Conservation (phyloP, 192 early-diverging fungal genomes). For the Entomortierella lignicola region DNA sequence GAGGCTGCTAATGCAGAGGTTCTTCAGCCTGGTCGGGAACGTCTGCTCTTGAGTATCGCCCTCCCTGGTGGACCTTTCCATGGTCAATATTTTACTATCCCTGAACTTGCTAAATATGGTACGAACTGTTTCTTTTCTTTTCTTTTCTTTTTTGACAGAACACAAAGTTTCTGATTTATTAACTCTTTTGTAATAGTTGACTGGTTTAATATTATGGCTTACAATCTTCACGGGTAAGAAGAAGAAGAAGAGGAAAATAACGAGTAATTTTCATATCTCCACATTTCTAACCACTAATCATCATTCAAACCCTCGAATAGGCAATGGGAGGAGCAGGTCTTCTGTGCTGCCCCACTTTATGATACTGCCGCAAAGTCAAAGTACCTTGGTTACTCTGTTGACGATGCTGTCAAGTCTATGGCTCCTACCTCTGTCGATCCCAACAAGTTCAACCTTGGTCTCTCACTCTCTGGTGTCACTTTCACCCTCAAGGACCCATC, state of each 20-base stretch:
- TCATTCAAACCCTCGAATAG: slow-evolving; percentile 2
- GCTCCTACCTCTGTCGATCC: slow-evolving; percentile 35
- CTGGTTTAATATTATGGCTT: slow-evolving; percentile 56
- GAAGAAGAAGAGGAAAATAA: too few species aligned
- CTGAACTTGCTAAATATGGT: slow-evolving; percentile 41
- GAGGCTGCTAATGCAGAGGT: slow-evolving; percentile 31
- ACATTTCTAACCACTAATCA: too few species aligned
- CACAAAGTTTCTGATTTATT: background rate
- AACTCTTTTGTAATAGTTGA: slow-evolving; percentile 19
- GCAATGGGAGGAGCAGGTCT: slow-evolving; percentile 53
- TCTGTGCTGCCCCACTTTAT: slow-evolving; percentile 42
- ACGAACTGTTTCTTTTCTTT: background rate
- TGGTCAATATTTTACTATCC: slow-evolving; percentile 35
- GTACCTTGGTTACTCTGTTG: slow-evolving; percentile 46
- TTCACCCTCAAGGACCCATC: slow-evolving; percentile 48
- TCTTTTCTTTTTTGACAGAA: background rate
- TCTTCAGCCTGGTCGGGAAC: slow-evolving; percentile 25
- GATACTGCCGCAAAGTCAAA: slow-evolving; percentile 35
- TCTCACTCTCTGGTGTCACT: slow-evolving; percentile 48
- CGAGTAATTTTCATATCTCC: too few species aligned
- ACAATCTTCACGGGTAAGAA: slow-evolving; percentile 51
- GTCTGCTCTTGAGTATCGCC: slow-evolving; percentile 39
- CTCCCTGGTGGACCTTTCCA: slow-evolving; percentile 47
- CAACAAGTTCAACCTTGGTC: slow-evolving; percentile 46
- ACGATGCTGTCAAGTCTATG: slow-evolving; percentile 46